Evolutionary conservation across 2,329 filamentous ascomycete species (phyloP), one percentile per base, ranked within the genome.

Genomic region (Xylaria sp.): DNA sequence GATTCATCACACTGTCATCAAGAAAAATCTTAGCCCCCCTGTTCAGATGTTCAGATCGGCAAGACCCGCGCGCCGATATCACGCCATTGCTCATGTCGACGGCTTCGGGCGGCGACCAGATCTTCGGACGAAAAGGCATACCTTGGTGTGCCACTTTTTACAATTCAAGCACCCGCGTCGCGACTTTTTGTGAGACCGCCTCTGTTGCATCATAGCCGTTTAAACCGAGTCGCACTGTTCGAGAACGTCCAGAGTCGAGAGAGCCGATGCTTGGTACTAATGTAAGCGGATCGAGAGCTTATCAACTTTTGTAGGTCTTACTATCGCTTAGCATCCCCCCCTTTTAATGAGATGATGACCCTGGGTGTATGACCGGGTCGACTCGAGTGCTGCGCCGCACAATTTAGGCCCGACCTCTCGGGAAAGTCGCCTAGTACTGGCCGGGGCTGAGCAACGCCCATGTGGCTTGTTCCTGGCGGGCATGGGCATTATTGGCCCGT

Each of bases 111-210:
- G 51, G 33, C 22, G 51, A 25, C 49, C 27, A 2, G 22, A 10
- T 44, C 27, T 29, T 36, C 11, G 25, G 54, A 57, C 38, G 47
- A 61, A 31, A 50, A n/a, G 20, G 55, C 72, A 54, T 63, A 75
- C 75, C 68, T 78, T 79, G n/a, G 75, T 76, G 47, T 78, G 77
- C 68, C 77, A 75, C 57, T 74, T 74, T 56, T 79, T 79, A 63
- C 77, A 79, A 45, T 77, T 77, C 33, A 73, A 56, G 59, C 77
- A 79, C 17, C 77, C 77, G 44, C 73, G 74, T 17, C 77, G 73
- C 10, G 77, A 78, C 67, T 79, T 79, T 54, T 73, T 78, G 59
- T 79, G 77, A 47, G 76, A 73, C 65, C 75, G 69, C 58, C 76
- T 70, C 62, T 77, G 73, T 49, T 74, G 73, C 74, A 76, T 76